A percentile compares a stretch with the other conserved stretches of the same genome.
Evolutionary conservation across 352 stramenopile genomes (phyloP).

Genomic region (Phytophthora tubulina): DNA sequence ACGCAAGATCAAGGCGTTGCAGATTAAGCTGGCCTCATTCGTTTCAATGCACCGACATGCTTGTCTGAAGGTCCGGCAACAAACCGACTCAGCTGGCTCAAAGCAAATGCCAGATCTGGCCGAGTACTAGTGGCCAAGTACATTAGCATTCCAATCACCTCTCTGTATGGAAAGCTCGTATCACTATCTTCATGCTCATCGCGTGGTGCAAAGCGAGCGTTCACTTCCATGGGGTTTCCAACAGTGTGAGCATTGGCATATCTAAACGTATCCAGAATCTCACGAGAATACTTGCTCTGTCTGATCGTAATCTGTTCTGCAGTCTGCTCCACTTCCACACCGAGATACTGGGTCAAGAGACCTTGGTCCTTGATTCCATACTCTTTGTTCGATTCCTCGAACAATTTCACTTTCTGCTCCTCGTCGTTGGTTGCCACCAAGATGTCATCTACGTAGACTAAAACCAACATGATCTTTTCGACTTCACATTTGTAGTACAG

Average conservation of each 20-base stretch:
- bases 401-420: slow-evolving; percentile 7
- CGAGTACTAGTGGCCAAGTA: slow-evolving; percentile 12
- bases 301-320: neutral
- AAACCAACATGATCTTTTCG: neutral
- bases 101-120: slow-evolving; percentile 29
- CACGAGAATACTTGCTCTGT: slow-evolving; percentile 6
- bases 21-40: neutral
- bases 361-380: slow-evolving; percentile 20
- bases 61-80: neutral
- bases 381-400: slow-evolving; percentile 4
- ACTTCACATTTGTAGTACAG: slow-evolving; percentile 10
- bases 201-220: slow-evolving; percentile 1
- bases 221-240: slow-evolving; percentile 8
- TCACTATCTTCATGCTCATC: neutral
- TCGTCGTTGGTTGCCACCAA: slow-evolving; percentile 3
- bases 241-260: slow-evolving; percentile 21
- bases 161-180: slow-evolving; percentile 1
- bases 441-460: slow-evolving; percentile 12
- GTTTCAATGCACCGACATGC: slow-evolving; percentile 19
- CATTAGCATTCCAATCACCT: neutral
- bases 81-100: slow-evolving; percentile 30
- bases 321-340: slow-evolving; percentile 9
- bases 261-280: slow-evolving; percentile 4
- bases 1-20: too few relatives aligned
- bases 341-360: neutral